A percentile compares a stretch with the other conserved stretches of the same genome.
Conservation (phyloP, 306 rosid species). For the Purshia tridentata region DNA sequence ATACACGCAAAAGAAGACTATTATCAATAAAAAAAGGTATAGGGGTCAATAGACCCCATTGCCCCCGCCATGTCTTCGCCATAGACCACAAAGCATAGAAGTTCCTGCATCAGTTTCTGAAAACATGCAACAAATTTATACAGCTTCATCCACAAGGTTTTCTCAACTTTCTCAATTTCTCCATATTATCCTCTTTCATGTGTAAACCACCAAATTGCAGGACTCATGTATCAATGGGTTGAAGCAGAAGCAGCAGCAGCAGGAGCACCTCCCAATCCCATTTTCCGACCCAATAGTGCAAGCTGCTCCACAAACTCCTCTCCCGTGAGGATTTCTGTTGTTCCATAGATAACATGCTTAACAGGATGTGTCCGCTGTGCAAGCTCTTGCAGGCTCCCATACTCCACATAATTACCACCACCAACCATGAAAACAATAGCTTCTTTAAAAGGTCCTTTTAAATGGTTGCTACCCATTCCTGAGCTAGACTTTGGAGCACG, state of each 20-base stretch:
- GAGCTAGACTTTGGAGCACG: conserved; percentile 82
- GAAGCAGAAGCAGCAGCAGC: conserved; percentile 41
- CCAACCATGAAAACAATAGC: conserved; percentile 96
- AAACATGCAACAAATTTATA: conserved; percentile 24
- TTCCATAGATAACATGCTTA: conserved; percentile 83
- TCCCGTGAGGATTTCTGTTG: conserved; percentile 92
- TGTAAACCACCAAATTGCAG: conserved; percentile 27
- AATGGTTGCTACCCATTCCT: conserved; percentile 66
- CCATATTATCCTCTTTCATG: conserved; percentile 9
- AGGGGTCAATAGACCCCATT: too few species aligned
- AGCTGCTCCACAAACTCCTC: conserved; percentile 92
- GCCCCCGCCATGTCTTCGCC: too few species aligned
- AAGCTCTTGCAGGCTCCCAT: conserved; percentile 85
- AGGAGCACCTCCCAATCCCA: conserved; percentile 73
- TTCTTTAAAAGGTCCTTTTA: conserved; percentile 94
- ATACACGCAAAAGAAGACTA: too few species aligned
- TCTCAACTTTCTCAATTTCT: conserved; percentile 34
- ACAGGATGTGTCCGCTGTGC: conserved; percentile 73
- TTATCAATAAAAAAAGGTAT: too few species aligned
- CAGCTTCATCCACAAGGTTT: conserved; percentile 9
- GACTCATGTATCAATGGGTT: conserved; percentile 42
- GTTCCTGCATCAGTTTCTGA: conserved; percentile 26
- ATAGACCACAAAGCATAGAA: conserved; percentile 7
- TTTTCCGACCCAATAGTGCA: conserved; percentile 75
- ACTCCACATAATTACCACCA: conserved; percentile 93